Percentiles rank a stretch among this genome's conserved stretches.
phyloP scores from a whole-genome alignment of 192 early-diverging fungal genomes.

The Cetraspora pellucida region DNA sequence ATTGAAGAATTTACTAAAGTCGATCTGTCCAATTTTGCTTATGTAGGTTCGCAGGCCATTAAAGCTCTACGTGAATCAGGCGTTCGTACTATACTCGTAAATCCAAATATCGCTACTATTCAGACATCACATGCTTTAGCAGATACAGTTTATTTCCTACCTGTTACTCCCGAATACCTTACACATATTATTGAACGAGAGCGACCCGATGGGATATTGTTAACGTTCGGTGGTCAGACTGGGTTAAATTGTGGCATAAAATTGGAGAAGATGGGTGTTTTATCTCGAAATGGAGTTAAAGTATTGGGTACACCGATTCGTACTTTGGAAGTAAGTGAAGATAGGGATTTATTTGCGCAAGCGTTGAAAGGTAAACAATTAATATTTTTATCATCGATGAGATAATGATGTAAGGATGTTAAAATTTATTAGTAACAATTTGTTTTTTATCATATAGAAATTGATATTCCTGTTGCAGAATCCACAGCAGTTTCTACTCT shows the following conservation, averaged over 20 bases:
- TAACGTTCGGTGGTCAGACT: constrained; percentile 98
- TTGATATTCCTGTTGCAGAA: constrained; percentile 90
- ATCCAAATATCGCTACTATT: constrained; percentile 99
- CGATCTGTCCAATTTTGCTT: background rate
- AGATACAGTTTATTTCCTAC: constrained; percentile 97
- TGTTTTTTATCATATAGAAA: constrained; percentile 50
- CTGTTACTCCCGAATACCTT: constrained; percentile 92
- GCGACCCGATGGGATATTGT: constrained; percentile 97
- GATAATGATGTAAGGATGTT: too few species aligned
- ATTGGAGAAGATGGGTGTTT: constrained; percentile 82
- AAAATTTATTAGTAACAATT: background rate
- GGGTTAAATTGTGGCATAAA: constrained; percentile 97
- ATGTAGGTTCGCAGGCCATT: constrained; percentile 73
- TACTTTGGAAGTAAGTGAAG: constrained; percentile 96
- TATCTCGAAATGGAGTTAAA: constrained; percentile 84
- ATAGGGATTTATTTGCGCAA: constrained; percentile 91
- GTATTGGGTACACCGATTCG: constrained; percentile 95
- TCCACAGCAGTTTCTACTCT: constrained; percentile 78
- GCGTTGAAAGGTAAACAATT: constrained; percentile 52
- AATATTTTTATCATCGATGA: background rate
- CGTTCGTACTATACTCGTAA: constrained; percentile 97
- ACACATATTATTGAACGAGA: constrained; percentile 95
- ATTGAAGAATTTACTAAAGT: background rate
- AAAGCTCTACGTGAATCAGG: constrained; percentile 98
- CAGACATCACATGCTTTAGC: constrained; percentile 97